A percentile compares a stretch with the other conserved stretches of the same genome.
These are phyloP conservation scores for Pseudopyrenochaeta lycopersici DNA, from an alignment of 2,329 filamentous ascomycete genomes.

Conservation along the genomic window DNA sequence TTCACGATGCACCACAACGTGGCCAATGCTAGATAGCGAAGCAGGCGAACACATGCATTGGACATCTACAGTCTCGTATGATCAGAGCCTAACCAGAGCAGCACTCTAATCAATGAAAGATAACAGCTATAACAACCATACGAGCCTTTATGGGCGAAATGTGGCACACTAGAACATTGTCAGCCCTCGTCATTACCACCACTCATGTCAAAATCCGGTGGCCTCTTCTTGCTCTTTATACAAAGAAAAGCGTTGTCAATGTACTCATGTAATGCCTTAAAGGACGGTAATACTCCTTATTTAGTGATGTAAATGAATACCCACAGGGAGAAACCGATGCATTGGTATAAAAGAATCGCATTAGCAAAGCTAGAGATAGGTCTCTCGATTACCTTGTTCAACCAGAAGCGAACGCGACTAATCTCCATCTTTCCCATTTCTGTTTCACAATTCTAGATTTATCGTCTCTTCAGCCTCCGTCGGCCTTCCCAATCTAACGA, in stretches of 20 bases:
- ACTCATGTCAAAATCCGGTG: too few relatives aligned
- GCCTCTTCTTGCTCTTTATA: too few relatives aligned
- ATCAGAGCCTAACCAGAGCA: not conserved
- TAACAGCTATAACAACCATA: not conserved
- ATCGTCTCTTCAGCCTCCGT: slow-evolving; percentile 40
- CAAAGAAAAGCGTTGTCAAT: too few relatives aligned
- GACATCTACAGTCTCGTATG: not conserved
- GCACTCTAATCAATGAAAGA: not conserved
- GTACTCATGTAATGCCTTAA: too few relatives aligned
- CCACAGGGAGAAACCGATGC: not conserved
- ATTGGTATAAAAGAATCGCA: not conserved
- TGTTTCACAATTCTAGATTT: not conserved
- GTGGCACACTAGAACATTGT: too few relatives aligned
- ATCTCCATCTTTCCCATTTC: not conserved
- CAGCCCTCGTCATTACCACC: too few relatives aligned
- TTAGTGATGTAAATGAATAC: too few relatives aligned
- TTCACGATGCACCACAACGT: not conserved
- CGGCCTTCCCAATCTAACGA: slow-evolving; percentile 42
- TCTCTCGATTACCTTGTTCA: not conserved
- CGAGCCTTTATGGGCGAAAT: too few relatives aligned
- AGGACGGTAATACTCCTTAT: too few relatives aligned
- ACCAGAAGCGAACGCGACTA: not conserved
- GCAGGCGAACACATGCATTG: not conserved
- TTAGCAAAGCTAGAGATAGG: not conserved
- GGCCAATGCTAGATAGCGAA: not conserved